These are phyloP conservation scores for Colletotrichum simmondsii DNA, from an alignment of 2,329 filamentous ascomycete genomes.

Conservation along the genomic window DNA sequence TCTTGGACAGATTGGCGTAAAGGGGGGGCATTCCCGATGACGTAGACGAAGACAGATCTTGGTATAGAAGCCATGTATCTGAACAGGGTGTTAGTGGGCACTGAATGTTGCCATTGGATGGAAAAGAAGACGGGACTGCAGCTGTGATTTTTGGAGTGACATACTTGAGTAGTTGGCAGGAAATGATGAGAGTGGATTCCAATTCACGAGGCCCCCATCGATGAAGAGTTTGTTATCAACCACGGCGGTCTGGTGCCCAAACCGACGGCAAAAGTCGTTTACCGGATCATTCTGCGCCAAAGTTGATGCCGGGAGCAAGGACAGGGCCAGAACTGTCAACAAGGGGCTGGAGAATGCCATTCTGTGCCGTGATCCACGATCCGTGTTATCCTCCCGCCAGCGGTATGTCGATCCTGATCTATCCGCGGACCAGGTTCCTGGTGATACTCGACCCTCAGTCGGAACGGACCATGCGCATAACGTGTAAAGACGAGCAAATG, in stretches of 20 bases:
- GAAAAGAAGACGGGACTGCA: neutral
- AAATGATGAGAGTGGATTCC: slow-evolving; percentile 59
- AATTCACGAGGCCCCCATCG: slow-evolving; percentile 69
- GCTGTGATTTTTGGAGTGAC: slow-evolving; percentile 37
- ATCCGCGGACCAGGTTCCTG: neutral
- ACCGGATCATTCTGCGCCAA: slow-evolving; percentile 60
- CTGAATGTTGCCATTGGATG: neutral
- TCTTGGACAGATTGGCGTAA: slow-evolving; percentile 68
- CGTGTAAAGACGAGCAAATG: neutral
- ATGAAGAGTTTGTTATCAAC: slow-evolving; percentile 70
- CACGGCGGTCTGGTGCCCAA: slow-evolving; percentile 69
- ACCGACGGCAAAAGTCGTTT: slow-evolving; percentile 63
- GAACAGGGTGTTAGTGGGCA: neutral
- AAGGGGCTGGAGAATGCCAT: neutral
- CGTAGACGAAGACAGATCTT: slow-evolving; percentile 61
- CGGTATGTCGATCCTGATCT: slow-evolving; percentile 1
- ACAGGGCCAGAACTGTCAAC: slow-evolving; percentile 1
- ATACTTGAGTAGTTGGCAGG: slow-evolving; percentile 67
- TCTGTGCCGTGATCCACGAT: neutral
- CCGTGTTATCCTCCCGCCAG: neutral
- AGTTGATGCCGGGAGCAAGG: slow-evolving; percentile 7
- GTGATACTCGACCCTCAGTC: slow-evolving; percentile 2
- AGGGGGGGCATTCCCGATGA: slow-evolving; percentile 62
- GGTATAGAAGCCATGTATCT: slow-evolving; percentile 67
- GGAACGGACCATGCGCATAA: neutral